phyloP scores from a whole-genome alignment of 805 yeast genomes.

The Torulaspora indica region DNA sequence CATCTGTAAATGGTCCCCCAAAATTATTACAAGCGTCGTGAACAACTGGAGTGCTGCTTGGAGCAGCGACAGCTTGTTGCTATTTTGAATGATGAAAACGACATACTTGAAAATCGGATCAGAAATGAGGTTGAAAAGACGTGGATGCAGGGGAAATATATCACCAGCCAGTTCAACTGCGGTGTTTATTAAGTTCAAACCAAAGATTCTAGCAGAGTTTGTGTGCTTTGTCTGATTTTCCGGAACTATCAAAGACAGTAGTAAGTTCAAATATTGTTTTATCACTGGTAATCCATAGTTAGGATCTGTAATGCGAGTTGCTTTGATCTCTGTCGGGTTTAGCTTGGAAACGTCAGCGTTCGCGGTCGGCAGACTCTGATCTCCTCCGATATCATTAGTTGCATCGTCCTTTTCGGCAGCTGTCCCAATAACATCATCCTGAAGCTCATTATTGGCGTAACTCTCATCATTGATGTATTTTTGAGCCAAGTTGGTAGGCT shows the following conservation, averaged over 20 bases:
- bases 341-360: background rate
- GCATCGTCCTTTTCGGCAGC: constrained; percentile 6
- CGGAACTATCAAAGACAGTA: constrained; percentile 77
- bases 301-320: constrained; percentile 21
- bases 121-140: constrained; percentile 61
- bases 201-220: constrained; percentile 80
- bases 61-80: constrained; percentile 65
- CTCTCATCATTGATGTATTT: constrained; percentile 46
- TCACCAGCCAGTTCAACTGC: constrained; percentile 80
- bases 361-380: constrained; percentile 2
- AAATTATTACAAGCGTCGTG: constrained; percentile 62
- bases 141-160: constrained; percentile 53
- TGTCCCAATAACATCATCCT: constrained; percentile 49
- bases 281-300: constrained; percentile 72
- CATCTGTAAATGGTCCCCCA: constrained; percentile 61
- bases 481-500: constrained; percentile 38
- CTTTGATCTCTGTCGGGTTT: constrained; percentile 13
- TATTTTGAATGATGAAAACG: constrained; percentile 67
- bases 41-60: constrained; percentile 73
- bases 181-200: constrained; percentile 66
- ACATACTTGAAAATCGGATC: constrained; percentile 84
- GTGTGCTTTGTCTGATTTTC: constrained; percentile 78
- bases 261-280: constrained; percentile 67
- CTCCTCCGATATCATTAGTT: background rate
- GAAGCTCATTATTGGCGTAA: constrained; percentile 45